Conservation (phyloP, 768 basidiomycete genomes). For the Russula ochroleuca region DNA sequence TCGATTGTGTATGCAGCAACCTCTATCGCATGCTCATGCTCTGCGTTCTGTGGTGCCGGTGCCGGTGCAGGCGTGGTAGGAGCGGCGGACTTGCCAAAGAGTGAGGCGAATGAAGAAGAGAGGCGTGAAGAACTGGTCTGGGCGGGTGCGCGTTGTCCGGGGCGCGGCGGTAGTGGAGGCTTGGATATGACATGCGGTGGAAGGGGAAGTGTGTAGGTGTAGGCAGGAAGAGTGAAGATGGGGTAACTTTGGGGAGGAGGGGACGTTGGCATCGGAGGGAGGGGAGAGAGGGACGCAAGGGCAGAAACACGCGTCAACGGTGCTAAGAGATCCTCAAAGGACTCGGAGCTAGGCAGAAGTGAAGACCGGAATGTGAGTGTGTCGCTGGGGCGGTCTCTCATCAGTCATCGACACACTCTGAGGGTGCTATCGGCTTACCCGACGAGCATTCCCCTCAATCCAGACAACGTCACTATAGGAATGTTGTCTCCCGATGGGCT, state of each 20-base stretch:
- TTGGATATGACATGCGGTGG: conserved; percentile 31
- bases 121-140: conserved; percentile 29
- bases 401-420: conserved; percentile 1
- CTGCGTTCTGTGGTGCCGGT: conserved; percentile 22
- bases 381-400: conserved; percentile 31
- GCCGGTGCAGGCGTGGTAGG: conserved; percentile 24
- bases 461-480: conserved; percentile 73
- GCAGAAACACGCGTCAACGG: conserved; percentile 38
- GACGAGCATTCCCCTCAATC: conserved; percentile 66
- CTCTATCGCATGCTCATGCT: conserved; percentile 43
- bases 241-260: conserved; percentile 45
- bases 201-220: conserved; percentile 36
- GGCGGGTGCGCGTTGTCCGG: conserved; percentile 28
- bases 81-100: conserved; percentile 26
- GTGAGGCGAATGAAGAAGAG: conserved; percentile 27
- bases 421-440: conserved; percentile 42
- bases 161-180: conserved; percentile 34
- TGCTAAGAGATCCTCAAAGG: conserved; percentile 40
- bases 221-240: conserved; percentile 42
- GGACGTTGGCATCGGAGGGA: conserved; percentile 38
- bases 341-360: conserved; percentile 39
- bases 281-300: conserved; percentile 49
- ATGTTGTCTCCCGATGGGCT: conserved; percentile 42
- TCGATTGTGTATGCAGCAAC: conserved; percentile 60
- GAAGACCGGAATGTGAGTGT: conserved; percentile 44